Conservation (phyloP, 1,139 yeast species). For the Saccharomyces hybrid region DNA sequence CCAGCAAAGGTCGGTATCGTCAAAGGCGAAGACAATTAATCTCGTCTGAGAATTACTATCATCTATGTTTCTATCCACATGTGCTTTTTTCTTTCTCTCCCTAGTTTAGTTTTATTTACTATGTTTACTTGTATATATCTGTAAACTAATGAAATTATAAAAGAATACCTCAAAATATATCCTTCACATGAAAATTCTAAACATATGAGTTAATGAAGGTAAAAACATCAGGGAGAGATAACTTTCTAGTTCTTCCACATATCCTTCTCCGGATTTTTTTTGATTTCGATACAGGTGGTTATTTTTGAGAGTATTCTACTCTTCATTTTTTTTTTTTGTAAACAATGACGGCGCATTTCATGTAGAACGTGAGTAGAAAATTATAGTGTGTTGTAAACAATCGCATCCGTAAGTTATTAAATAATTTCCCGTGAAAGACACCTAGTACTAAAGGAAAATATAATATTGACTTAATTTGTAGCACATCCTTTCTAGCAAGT, state of each 20-base stretch:
- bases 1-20: constrained; percentile 97
- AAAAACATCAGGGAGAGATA: neutral
- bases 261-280: neutral
- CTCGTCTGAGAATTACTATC: constrained; percentile 18
- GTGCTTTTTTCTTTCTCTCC: neutral
- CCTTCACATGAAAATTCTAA: neutral
- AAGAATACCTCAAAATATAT: neutral
- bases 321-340: neutral
- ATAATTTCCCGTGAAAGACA: too few species aligned
- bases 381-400: neutral
- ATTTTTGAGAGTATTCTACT: too few species aligned
- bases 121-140: neutral
- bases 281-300: neutral
- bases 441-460: too few species aligned
- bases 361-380: neutral
- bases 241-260: neutral
- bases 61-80: constrained; percentile 2
- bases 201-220: neutral
- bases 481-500: neutral
- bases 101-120: neutral
- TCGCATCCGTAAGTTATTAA: neutral
- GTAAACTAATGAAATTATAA: neutral
- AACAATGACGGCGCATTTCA: neutral
- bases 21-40: constrained; percentile 37
- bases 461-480: neutral